These are phyloP conservation scores for Fusarium denticulatum DNA, from an alignment of 2,329 filamentous ascomycete genomes.

Conservation along the genomic window DNA sequence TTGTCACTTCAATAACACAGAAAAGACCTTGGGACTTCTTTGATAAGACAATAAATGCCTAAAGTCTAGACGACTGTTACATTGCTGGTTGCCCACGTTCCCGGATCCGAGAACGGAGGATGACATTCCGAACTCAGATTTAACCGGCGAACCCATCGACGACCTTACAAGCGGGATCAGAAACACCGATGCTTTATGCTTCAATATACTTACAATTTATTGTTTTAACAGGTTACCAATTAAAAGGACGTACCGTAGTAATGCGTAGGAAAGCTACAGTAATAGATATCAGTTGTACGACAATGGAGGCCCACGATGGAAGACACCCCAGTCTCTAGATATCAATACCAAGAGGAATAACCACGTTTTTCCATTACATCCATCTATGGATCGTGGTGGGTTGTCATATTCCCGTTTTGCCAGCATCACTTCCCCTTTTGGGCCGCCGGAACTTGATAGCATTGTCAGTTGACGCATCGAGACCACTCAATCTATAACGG, in stretches of 20 bases:
- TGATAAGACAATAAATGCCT: not conserved
- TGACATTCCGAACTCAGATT: not conserved
- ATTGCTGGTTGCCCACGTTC: not conserved
- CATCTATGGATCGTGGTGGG: not conserved
- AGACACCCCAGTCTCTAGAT: too few species aligned
- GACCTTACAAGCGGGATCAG: not conserved
- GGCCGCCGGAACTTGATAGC: not conserved
- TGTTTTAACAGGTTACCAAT: rapidly evolving
- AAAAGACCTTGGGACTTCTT: not conserved
- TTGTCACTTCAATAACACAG: too few species aligned
- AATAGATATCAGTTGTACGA: rapidly evolving
- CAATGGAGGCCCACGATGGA: too few species aligned
- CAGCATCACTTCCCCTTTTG: not conserved
- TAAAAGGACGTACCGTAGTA: too few species aligned
- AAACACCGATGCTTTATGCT: rapidly evolving
- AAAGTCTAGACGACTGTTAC: not conserved
- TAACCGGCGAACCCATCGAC: not conserved
- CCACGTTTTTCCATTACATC: rapidly evolving
- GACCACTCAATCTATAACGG: not conserved
- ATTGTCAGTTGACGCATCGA: not conserved
- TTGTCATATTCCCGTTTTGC: rapidly evolving
- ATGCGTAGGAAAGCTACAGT: rapidly evolving
- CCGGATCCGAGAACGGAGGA: not conserved
- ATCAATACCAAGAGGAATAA: rapidly evolving
- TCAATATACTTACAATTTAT: rapidly evolving